Evolutionary conservation across 2,329 filamentous ascomycete genomes (phyloP).

Genomic region (Fusarium sp.): DNA sequence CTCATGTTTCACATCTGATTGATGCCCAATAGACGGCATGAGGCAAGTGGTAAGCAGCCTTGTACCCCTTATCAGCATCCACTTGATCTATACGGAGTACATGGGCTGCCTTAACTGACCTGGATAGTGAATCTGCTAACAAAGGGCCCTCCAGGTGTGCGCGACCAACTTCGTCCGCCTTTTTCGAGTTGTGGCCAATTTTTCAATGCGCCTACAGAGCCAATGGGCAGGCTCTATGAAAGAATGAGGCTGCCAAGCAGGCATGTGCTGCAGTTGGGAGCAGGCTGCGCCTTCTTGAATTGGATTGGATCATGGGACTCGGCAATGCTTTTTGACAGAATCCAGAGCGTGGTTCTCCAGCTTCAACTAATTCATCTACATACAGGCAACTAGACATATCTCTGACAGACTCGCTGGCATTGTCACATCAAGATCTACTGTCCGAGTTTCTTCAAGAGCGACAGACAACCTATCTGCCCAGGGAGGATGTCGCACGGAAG

Average conservation of each 20-base stretch:
- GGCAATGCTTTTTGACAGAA: neutral
- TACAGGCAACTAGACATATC: neutral
- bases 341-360: neutral
- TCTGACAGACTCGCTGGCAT: neutral
- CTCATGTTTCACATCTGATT: neutral
- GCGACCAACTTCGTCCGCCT: neutral
- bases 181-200: neutral
- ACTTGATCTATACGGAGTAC: neutral
- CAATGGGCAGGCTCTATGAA: neutral
- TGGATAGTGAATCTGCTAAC: neutral
- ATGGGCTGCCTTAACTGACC: neutral
- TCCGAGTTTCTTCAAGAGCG: neutral
- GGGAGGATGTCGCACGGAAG: neutral
- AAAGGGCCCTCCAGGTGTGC: neutral
- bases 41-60: neutral
- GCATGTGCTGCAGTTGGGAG: neutral
- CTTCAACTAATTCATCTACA: neutral
- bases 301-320: neutral
- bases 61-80: neutral
- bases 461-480: neutral
- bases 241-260: neutral
- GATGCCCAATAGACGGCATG: neutral
- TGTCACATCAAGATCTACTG: too few relatives aligned
- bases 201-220: neutral
- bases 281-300: neutral